phyloP scores from a whole-genome alignment of 257 asterid genomes.

The Eucommia ulmoides region DNA sequence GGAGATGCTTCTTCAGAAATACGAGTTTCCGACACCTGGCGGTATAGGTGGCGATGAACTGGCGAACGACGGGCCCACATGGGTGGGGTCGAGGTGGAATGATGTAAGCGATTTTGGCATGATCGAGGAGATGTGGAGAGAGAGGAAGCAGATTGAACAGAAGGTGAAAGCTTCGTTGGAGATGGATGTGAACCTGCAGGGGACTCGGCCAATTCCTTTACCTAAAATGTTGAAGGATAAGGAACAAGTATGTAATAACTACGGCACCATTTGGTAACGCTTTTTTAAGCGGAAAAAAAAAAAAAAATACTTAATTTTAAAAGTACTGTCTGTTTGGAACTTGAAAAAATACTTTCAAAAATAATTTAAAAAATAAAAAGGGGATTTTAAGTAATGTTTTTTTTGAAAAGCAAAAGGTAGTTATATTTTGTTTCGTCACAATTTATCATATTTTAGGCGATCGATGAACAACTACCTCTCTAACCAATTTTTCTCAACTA shows the following conservation, averaged over 20 bases:
- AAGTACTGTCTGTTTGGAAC: background rate
- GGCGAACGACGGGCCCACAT: conserved; percentile 70
- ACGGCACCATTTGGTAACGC: background rate
- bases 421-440: too few relatives aligned
- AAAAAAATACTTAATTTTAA: background rate
- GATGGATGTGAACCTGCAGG: conserved; percentile 47
- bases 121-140: conserved; percentile 53
- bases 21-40: conserved; percentile 68
- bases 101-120: conserved; percentile 46
- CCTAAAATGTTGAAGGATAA: conserved; percentile 20
- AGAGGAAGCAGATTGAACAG: conserved; percentile 66
- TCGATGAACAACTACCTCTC: too few relatives aligned
- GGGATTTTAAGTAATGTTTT: background rate
- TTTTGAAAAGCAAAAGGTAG: too few relatives aligned
- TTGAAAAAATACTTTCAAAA: background rate
- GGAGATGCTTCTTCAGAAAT: conserved; percentile 63
- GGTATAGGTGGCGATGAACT: conserved; percentile 39
- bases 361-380: background rate
- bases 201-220: conserved; percentile 42
- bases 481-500: too few relatives aligned
- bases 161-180: conserved; percentile 61
- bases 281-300: too few relatives aligned
- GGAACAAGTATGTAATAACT: background rate
- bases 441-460: too few relatives aligned
- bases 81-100: conserved; percentile 61